These are phyloP conservation scores for Chlorella variabilis DNA, from an alignment of 163 green algal species.

Conservation along the genomic window DNA sequence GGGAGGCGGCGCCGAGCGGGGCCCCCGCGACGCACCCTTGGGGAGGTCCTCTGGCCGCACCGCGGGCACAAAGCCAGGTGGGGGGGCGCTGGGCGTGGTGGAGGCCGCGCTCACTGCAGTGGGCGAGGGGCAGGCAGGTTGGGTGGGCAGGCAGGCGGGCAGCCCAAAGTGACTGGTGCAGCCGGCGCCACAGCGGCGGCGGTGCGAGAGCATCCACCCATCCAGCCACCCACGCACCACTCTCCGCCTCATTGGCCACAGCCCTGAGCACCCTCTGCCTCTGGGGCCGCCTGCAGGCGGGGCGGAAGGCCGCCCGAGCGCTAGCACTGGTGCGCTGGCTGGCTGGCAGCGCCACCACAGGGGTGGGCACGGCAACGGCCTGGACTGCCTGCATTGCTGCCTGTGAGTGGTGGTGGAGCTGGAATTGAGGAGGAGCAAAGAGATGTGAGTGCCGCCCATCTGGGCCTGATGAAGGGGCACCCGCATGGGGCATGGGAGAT, in stretches of 20 bases:
- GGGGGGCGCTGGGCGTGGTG: constrained; percentile 23
- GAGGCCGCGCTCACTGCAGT: not conserved
- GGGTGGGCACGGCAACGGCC: not conserved
- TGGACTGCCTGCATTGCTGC: not conserved
- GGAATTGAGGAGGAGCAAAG: not conserved
- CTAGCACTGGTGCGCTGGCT: not conserved
- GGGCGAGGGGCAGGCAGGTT: not conserved
- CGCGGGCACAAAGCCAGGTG: constrained; percentile 73
- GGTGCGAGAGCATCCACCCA: not conserved
- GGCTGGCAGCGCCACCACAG: constrained; percentile 4
- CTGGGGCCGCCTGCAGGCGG: not conserved
- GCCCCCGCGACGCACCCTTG: constrained; percentile 66
- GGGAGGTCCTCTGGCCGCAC: constrained; percentile 83
- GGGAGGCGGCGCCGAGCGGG: not conserved
- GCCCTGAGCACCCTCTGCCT: not conserved
- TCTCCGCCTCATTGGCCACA: constrained; percentile 6
- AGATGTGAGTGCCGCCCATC: no score
- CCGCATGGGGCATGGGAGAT: no score
- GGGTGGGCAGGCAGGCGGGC: not conserved
- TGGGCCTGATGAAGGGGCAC: no score
- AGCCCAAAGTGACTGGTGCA: no score
- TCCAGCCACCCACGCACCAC: not conserved
- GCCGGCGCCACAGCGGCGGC: no score
- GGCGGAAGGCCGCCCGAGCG: not conserved
- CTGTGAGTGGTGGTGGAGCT: not conserved